phyloP scores from a whole-genome alignment of 306 rosid species.

The Rosa persica region DNA sequence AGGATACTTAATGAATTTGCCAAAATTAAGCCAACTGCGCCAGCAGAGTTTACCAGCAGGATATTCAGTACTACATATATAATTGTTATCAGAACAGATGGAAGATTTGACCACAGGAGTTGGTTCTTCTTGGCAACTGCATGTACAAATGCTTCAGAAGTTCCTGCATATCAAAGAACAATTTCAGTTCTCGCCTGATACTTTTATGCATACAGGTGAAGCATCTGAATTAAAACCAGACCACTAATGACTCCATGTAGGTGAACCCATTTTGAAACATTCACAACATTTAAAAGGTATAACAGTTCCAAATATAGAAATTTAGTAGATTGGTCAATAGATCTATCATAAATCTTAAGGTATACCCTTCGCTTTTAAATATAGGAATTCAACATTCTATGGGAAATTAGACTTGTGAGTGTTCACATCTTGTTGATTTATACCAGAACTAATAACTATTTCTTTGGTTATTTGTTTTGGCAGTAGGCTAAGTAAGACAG shows the following conservation, averaged over 20 bases:
- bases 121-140: conserved; percentile 88
- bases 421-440: background rate
- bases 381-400: background rate
- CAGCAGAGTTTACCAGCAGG: conserved; percentile 59
- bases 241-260: conserved; percentile 5
- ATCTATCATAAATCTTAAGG: background rate
- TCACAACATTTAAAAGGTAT: background rate
- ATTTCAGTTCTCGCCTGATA: conserved; percentile 8
- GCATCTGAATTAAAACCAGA: conserved; percentile 5
- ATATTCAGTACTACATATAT: conserved; percentile 74
- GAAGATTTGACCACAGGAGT: conserved; percentile 78
- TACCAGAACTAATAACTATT: background rate
- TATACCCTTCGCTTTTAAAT: background rate
- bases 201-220: conserved; percentile 1
- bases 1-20: conserved; percentile 97
- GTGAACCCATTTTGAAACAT: background rate
- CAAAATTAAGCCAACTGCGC: conserved; percentile 86
- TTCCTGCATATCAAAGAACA: conserved; percentile 53
- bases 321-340: background rate
- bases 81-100: conserved; percentile 68
- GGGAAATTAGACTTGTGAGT: background rate
- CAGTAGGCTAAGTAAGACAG: background rate
- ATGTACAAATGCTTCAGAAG: conserved; percentile 91
- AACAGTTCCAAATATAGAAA: conserved; percentile 4
- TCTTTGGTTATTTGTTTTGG: background rate